Evolutionary conservation across 2,329 filamentous ascomycete species (phyloP), one percentile per base, ranked within the genome.

Genomic region (Zymoseptoria pseudotritici): DNA sequence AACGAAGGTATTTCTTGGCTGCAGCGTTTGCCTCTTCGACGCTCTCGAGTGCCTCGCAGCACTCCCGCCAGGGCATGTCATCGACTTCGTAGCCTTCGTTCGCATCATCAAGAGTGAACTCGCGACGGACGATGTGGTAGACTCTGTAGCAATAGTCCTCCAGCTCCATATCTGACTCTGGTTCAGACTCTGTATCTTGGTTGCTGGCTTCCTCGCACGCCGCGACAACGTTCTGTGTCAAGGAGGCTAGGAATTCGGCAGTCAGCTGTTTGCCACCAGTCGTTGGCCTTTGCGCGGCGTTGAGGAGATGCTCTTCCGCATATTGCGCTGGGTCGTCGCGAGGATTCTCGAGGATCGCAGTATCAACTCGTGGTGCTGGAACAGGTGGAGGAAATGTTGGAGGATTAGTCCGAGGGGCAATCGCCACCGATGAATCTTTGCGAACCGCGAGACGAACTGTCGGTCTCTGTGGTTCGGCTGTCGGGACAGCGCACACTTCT

Each of bases 211-310:
- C 26, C 36, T 55, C 53, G 17, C 17, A n/a, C 17, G 36, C 36
- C 36, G 4, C 36, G 36, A 46, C 36, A 7, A 46, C 7, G 17
- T 46, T 46, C 5, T 46, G 36, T 46, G 36, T 7, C 36, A 46
- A 7, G 4, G 17, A 17, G 17, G 36, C 36, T n/a, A 46, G 36
- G 7, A 17, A 46, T 17, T 46, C 36, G 36, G 36, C 36, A n/a
- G 13, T 46, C 36, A 46, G 36, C 7, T 46, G 36, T 46, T 68
- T 68, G 24, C 66, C 66, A 17, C 60, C 61, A 4, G 59, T 62
- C 1, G 36, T 60, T 1, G 59, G 61, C 6, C 57, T 42, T 13
- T 2, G 36, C 5, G 11, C 36, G 11, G 36, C 10, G 11, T 17
- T 3, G 11, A 6, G 13, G 36, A 17, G 36, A 42, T 42, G 4